These are phyloP conservation scores for Dendrocalamus sinicus DNA, from an alignment of 176 grass and related monocot genomes.

Conservation along the genomic window DNA sequence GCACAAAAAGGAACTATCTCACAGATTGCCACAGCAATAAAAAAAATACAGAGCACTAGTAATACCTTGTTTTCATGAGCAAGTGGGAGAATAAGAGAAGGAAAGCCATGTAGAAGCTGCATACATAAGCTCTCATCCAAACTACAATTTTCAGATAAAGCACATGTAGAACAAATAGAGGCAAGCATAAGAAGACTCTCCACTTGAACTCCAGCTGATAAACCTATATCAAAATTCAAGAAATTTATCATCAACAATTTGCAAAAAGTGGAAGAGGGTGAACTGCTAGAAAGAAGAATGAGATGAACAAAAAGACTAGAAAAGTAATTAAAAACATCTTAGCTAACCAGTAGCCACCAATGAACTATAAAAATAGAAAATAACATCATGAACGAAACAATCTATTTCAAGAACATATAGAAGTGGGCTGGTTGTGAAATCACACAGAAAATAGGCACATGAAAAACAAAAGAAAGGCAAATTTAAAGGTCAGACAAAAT, in stretches of 20 bases:
- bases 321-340: constrained; percentile 14
- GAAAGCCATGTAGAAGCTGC: constrained; percentile 73
- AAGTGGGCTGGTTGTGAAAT: background rate
- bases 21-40: constrained; percentile 35
- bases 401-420: background rate
- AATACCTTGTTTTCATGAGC: constrained; percentile 75
- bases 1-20: constrained; percentile 9
- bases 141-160: constrained; percentile 69
- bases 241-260: constrained; percentile 33
- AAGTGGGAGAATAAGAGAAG: constrained; percentile 81
- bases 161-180: constrained; percentile 58
- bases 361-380: background rate
- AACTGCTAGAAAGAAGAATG: background rate
- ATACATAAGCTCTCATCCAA: constrained; percentile 69
- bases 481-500: background rate
- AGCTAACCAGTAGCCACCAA: background rate
- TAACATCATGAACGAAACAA: constrained; percentile 4
- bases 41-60: background rate
- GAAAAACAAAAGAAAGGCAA: constrained; percentile 21
- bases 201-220: constrained; percentile 61
- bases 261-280: constrained; percentile 6
- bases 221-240: constrained; percentile 48
- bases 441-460: background rate
- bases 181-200: constrained; percentile 68
- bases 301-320: constrained; percentile 17